A percentile compares a stretch with the other conserved stretches of the same genome.
These are phyloP conservation scores for Imleria badia DNA, from an alignment of 768 basidiomycete species.

Conservation along the genomic window DNA sequence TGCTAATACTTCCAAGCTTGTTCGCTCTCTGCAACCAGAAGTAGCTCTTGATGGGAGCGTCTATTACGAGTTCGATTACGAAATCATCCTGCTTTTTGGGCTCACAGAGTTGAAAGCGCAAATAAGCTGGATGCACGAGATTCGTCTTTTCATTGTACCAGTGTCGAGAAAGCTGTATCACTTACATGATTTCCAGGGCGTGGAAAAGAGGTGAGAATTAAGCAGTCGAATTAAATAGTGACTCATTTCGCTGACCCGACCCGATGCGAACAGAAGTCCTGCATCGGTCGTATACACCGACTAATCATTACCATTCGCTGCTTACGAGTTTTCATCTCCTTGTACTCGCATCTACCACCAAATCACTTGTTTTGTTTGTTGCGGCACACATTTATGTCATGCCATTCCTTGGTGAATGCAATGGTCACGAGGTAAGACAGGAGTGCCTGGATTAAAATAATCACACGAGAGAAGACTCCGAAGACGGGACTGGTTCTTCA, in stretches of 20 bases:
- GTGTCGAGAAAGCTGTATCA: too few relatives aligned
- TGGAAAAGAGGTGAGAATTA: conserved; percentile 1
- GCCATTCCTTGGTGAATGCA: not conserved
- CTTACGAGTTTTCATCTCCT: not conserved
- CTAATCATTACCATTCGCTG: not conserved
- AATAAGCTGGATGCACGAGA: conserved; percentile 37
- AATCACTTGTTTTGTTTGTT: not conserved
- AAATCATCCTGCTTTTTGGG: conserved; percentile 40
- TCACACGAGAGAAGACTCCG: too few relatives aligned
- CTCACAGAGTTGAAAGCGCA: conserved; percentile 21
- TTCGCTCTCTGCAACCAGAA: not conserved
- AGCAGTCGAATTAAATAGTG: not conserved
- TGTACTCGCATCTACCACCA: not conserved
- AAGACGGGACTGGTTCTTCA: too few relatives aligned
- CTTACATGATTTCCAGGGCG: conserved; percentile 1
- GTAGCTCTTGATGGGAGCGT: not conserved
- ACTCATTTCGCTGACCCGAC: not conserved
- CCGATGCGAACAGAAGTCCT: not conserved
- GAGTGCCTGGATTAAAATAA: not conserved
- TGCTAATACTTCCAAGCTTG: not conserved
- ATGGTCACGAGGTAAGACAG: not conserved
- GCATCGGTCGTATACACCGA: not conserved
- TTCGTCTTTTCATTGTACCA: not conserved
- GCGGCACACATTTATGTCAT: not conserved
- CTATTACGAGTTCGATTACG: conserved; percentile 22